Percentiles rank a stretch among this genome's conserved stretches.
Conservation (phyloP, 1,284 basidiomycete genomes). For the Laetiporus sulphureus region DNA sequence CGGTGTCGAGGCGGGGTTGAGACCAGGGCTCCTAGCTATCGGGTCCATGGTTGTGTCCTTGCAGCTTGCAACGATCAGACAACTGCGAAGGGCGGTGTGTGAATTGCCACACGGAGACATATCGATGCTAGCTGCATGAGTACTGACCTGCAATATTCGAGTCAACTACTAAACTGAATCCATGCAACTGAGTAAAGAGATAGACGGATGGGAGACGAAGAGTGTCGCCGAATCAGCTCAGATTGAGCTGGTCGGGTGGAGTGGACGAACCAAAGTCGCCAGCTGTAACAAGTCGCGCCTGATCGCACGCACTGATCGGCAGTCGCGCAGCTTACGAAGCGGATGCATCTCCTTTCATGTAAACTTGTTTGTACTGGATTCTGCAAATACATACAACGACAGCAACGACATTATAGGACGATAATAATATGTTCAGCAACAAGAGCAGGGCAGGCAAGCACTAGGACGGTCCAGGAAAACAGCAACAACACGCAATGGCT, state of each 20-base stretch:
- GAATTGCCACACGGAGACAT: too few relatives aligned
- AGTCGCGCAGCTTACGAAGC: slow-evolving; percentile 19
- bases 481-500: too few relatives aligned
- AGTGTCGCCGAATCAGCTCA: slow-evolving; percentile 16
- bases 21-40: slow-evolving; percentile 66
- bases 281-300: slow-evolving; percentile 9
- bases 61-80: slow-evolving; percentile 15
- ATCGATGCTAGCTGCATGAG: too few relatives aligned
- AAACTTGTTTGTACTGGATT: too few relatives aligned
- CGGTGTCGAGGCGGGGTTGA: slow-evolving; percentile 76
- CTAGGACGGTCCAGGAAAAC: too few relatives aligned
- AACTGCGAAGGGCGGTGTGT: slow-evolving; percentile 24
- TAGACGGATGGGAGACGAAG: slow-evolving; percentile 4
- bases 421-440: too few relatives aligned
- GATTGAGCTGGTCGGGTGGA: slow-evolving; percentile 16
- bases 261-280: slow-evolving; percentile 13
- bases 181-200: slow-evolving; percentile 18
- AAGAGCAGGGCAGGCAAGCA: too few relatives aligned
- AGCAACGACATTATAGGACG: not conserved
- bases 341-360: slow-evolving; percentile 2
- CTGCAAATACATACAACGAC: not conserved
- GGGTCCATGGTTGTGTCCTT: slow-evolving; percentile 26
- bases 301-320: slow-evolving; percentile 21
- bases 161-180: slow-evolving; percentile 20
- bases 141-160: slow-evolving; percentile 21